Evolutionary conservation across 768 basidiomycete species (phyloP).

Genomic region (Psilocybe tampanensis): DNA sequence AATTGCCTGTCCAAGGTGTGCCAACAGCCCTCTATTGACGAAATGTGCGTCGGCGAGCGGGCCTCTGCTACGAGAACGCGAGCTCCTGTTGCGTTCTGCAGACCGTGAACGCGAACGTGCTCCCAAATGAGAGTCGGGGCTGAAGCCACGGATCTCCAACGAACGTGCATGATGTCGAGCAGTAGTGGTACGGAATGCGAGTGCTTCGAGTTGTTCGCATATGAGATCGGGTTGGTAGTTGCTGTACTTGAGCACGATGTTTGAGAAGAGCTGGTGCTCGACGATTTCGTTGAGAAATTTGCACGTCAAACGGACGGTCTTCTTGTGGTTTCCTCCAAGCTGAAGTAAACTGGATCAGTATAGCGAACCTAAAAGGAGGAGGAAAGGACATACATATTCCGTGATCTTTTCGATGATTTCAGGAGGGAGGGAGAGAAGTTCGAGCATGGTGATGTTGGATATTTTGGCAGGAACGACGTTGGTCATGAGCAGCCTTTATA

Average conservation of each 20-base stretch:
- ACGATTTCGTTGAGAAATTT: conserved; percentile 18
- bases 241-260: conserved; percentile 24
- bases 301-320: conserved; percentile 16
- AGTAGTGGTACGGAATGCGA: conserved; percentile 15
- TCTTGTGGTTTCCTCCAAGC: conserved; percentile 20
- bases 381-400: conserved; percentile 8
- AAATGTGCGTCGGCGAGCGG: conserved; percentile 19
- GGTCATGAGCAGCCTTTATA: neutral
- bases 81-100: conserved; percentile 16
- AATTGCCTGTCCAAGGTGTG: conserved; percentile 21
- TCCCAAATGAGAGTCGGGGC: conserved; percentile 21
- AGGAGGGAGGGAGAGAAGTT: conserved; percentile 18
- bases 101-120: conserved; percentile 22
- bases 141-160: conserved; percentile 22
- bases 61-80: conserved; percentile 22
- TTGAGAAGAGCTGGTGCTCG: conserved; percentile 21
- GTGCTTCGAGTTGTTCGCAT: conserved; percentile 21
- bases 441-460: conserved; percentile 14
- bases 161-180: conserved; percentile 19
- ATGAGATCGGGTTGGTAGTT: conserved; percentile 23
- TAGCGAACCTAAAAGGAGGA: neutral
- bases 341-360: neutral
- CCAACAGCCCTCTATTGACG: conserved; percentile 14
- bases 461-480: neutral
- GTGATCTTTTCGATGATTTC: conserved; percentile 21